These are phyloP conservation scores for Thelephora aurantiotincta DNA, from an alignment of 768 basidiomycete species.

Conservation along the genomic window DNA sequence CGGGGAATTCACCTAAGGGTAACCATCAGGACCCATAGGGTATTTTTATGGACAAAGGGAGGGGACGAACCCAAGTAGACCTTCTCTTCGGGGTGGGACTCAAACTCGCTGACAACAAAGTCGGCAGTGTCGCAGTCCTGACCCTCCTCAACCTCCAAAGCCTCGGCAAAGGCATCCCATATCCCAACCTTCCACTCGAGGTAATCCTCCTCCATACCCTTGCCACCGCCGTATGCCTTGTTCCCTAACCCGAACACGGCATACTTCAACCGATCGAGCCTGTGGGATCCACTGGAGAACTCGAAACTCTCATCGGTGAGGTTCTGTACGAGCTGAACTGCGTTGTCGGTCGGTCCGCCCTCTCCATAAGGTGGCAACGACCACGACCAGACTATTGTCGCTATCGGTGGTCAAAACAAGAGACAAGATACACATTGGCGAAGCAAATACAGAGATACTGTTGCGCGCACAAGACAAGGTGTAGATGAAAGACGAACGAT, in stretches of 20 bases:
- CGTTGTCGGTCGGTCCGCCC: conserved; percentile 97
- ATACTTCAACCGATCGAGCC: conserved; percentile 78
- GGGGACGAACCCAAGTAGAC: conserved; percentile 69
- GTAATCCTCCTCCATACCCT: conserved; percentile 99
- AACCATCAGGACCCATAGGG: conserved; percentile 6
- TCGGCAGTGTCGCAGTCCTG: conserved; percentile 91
- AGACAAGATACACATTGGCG: too few species aligned
- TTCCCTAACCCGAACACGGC: conserved; percentile 91
- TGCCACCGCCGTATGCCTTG: conserved; percentile 94
- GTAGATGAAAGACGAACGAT: too few species aligned
- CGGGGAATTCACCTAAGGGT: conserved; percentile 75
- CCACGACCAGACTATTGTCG: too few species aligned
- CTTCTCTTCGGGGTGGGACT: conserved; percentile 66
- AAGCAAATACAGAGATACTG: too few species aligned
- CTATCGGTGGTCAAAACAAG: too few species aligned
- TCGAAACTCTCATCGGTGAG: conserved; percentile 76
- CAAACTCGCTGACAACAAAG: conserved; percentile 80
- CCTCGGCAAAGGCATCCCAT: conserved; percentile 82
- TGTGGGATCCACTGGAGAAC: conserved; percentile 68
- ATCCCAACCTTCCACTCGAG: conserved; percentile 97
- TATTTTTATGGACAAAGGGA: neutral
- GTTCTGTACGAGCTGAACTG: conserved; percentile 88
- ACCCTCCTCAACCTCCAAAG: conserved; percentile 86
- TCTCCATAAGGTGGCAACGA: conserved; percentile 98
- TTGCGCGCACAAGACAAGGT: too few species aligned